phyloP scores from a whole-genome alignment of 768 basidiomycete species.

The Strobilomyces dryophilus region DNA sequence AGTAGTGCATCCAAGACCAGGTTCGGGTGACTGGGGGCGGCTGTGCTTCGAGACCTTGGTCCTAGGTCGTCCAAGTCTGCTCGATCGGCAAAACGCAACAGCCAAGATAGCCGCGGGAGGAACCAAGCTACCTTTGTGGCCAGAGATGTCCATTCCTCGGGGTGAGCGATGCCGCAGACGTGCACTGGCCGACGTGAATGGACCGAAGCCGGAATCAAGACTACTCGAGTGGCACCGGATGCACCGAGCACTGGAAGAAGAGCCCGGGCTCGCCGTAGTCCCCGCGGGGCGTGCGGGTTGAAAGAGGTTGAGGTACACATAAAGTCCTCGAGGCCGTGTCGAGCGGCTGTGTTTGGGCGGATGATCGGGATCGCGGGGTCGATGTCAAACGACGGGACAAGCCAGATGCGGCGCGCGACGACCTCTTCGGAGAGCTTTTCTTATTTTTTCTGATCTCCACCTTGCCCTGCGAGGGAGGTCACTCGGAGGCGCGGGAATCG shows the following conservation, averaged over 20 bases:
- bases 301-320: slow-evolving; percentile 18
- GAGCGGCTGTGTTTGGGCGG: slow-evolving; percentile 3
- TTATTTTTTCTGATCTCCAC: slow-evolving; percentile 15
- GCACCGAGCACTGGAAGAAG: slow-evolving; percentile 8
- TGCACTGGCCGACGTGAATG: slow-evolving; percentile 15
- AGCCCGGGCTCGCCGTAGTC: slow-evolving; percentile 16
- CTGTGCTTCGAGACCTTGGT: slow-evolving; percentile 10
- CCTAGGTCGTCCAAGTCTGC: slow-evolving; percentile 18
- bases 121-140: slow-evolving; percentile 4
- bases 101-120: not conserved
- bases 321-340: slow-evolving; percentile 16
- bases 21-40: too few species aligned
- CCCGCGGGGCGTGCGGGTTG: slow-evolving; percentile 16
- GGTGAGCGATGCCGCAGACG: slow-evolving; percentile 5
- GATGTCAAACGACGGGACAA: slow-evolving; percentile 1
- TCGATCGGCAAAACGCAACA: slow-evolving; percentile 6
- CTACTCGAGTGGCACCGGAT: not conserved
- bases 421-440: slow-evolving; percentile 21
- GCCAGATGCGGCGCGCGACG: slow-evolving; percentile 6
- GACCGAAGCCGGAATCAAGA: slow-evolving; percentile 11
- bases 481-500: not conserved
- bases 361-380: slow-evolving; percentile 13
- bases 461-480: not conserved
- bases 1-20: too few species aligned
- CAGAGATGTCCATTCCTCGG: slow-evolving; percentile 18